Conservation (phyloP, 2,329 filamentous ascomycete genomes). For the Xylariaceae sp. region DNA sequence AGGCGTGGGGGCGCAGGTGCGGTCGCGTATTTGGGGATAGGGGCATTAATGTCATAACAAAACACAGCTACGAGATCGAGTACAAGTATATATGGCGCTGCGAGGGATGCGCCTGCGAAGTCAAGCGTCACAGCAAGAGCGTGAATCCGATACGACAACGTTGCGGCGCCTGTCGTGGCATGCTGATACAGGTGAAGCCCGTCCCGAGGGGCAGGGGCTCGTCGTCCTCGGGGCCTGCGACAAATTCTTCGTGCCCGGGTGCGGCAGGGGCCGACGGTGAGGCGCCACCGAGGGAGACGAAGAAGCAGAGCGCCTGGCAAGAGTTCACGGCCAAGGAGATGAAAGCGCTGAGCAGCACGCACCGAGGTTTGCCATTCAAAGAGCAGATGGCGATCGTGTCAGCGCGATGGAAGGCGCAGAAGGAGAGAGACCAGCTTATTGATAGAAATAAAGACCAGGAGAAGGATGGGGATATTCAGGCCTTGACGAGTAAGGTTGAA, state of each 20-base stretch:
- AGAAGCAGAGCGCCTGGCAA: conserved; percentile 32
- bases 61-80: conserved; percentile 83
- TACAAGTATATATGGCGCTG: conserved; percentile 92
- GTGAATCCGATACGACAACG: conserved; percentile 68
- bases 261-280: conserved; percentile 59
- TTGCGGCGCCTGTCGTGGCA: conserved; percentile 72
- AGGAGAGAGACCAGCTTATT: conserved; percentile 49
- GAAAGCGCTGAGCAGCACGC: conserved; percentile 20
- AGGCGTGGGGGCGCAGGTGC: conserved; percentile 61
- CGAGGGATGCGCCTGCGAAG: conserved; percentile 61
- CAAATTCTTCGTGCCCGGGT: not conserved
- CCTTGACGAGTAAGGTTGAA: conserved; percentile 61
- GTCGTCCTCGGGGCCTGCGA: no score
- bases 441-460: conserved; percentile 45
- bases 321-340: conserved; percentile 21
- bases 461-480: conserved; percentile 44
- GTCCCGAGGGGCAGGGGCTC: conserved; percentile 51
- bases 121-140: conserved; percentile 80
- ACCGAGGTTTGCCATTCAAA: conserved; percentile 45
- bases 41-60: conserved; percentile 78
- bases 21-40: conserved; percentile 43
- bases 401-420: conserved; percentile 56
- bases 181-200: conserved; percentile 74
- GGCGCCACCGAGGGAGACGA: conserved; percentile 14
- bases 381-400: conserved; percentile 63